Evolutionary conservation across 179 eudicot species (phyloP), one percentile per base, ranked within the genome.

Genomic region (Silene noctiflora): DNA sequence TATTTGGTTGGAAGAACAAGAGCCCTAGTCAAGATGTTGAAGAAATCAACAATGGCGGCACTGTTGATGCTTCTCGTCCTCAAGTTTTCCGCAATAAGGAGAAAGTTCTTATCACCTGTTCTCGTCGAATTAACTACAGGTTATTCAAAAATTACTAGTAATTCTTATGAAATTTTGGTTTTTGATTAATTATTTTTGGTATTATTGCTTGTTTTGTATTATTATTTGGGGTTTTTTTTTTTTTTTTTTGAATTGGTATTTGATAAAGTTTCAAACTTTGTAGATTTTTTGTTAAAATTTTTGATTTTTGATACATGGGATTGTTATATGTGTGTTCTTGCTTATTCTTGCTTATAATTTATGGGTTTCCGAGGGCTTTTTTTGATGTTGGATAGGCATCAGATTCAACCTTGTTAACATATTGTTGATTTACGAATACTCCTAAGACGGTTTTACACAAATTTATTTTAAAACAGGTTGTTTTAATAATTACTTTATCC

Each of bases 121-220:
- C 98, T 5, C 93, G 98, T 67, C 89, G 97, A 17, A 94, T 91
- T 64, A 94, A 82, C 80, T 90, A 72, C 88, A 94, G 97, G 97
- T 92, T 16, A 14, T 29, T n/a, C 24, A 61, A 44, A 31, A 10
- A 62, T 10, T 67, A 0, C 8, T 4, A 59, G 16, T 12, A 6
- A 17, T 3, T 65, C 1, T 11, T 17, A 51, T 20, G 20, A 4
- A 0, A 21, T 4, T 42, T 75, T 29, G 4, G 16, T 51, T 10
- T 25, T 75, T 75, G 10, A 9, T 72, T 55, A 27, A 35, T 14
- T 13, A 16, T 27, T 31, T 16, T 4, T 66, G 20, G 14, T 29
- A 13, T 13, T 27, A 19, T 4, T 25, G 13, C 29, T 64, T 19
- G 13, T 27, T 58, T 27, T 24, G 73, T 5, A 21, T 44, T 70